Evolutionary conservation across 805 yeast species (phyloP).

Genomic region (Candida odintsovae): DNA sequence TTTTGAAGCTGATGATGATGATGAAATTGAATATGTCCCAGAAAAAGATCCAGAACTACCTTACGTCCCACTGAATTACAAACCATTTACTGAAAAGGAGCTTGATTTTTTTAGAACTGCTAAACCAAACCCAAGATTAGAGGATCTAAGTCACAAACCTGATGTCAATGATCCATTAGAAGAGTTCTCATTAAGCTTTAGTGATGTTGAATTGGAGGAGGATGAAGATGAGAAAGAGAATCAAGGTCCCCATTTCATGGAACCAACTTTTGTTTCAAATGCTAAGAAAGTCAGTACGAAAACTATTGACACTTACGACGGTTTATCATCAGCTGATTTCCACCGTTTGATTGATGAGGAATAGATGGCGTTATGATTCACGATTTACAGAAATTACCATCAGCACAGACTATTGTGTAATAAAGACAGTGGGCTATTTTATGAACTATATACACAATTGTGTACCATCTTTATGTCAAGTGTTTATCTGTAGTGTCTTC

Average conservation of each 20-base stretch:
- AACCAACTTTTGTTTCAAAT: constrained; percentile 21
- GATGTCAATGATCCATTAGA: constrained; percentile 13
- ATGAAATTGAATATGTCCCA: constrained; percentile 47
- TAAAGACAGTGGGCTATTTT: background rate
- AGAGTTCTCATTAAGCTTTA: constrained; percentile 19
- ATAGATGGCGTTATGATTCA: background rate
- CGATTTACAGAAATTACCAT: background rate
- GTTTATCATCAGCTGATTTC: constrained; percentile 18
- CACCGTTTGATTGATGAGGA: constrained; percentile 18
- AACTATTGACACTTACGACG: constrained; percentile 13
- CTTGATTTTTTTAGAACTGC: constrained; percentile 21
- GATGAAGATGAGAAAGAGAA: constrained; percentile 17
- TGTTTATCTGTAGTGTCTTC: background rate
- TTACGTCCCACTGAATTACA: constrained; percentile 39
- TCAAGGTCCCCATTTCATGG: constrained; percentile 19
- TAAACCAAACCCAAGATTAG: constrained; percentile 15
- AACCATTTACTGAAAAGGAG: constrained; percentile 33
- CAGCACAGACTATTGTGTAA: background rate
- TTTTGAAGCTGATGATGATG: constrained; percentile 23
- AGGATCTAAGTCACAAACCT: constrained; percentile 4
- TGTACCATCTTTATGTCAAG: background rate
- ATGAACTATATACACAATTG: background rate
- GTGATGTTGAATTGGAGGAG: constrained; percentile 23
- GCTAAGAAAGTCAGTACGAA: constrained; percentile 9
- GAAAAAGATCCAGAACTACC: constrained; percentile 31